A percentile compares a stretch with the other conserved stretches of the same genome.
Evolutionary conservation across 176 grass and related monocot species (phyloP).

Genomic region (Hsuehochloa calcarea): DNA sequence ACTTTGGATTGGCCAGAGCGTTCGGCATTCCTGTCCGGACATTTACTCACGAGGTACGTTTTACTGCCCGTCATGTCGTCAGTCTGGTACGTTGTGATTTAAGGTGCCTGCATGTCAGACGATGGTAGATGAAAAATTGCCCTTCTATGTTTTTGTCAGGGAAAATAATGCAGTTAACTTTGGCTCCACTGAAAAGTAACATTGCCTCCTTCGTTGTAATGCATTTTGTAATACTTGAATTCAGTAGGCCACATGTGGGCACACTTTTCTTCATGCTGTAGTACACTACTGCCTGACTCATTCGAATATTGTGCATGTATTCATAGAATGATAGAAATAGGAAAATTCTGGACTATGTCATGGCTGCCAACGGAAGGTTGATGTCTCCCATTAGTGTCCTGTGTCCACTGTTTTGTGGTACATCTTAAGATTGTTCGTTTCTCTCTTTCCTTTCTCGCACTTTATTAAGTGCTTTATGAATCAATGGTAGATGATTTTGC

Average conservation of each 20-base stretch:
- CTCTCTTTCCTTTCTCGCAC: not conserved
- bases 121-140: not conserved
- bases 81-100: not conserved
- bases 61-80: not conserved
- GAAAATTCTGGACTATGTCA: not conserved
- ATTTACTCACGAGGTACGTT: conserved; percentile 78
- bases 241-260: not conserved
- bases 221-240: not conserved
- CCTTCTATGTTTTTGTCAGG: not conserved
- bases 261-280: not conserved
- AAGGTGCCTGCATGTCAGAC: not conserved
- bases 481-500: not conserved
- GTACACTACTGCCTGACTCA: not conserved
- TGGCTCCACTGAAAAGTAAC: not conserved
- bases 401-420: not conserved
- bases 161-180: not conserved
- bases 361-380: not conserved
- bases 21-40: conserved; percentile 83
- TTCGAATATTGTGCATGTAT: not conserved
- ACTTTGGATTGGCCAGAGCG: conserved; percentile 92
- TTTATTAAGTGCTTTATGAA: not conserved
- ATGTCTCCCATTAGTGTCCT: not conserved
- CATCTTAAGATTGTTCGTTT: not conserved
- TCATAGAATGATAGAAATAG: not conserved
- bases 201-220: not conserved